Evolutionary conservation across 169 alveolate genomes (phyloP).

Genomic region (Cryptosporidium baileyi): DNA sequence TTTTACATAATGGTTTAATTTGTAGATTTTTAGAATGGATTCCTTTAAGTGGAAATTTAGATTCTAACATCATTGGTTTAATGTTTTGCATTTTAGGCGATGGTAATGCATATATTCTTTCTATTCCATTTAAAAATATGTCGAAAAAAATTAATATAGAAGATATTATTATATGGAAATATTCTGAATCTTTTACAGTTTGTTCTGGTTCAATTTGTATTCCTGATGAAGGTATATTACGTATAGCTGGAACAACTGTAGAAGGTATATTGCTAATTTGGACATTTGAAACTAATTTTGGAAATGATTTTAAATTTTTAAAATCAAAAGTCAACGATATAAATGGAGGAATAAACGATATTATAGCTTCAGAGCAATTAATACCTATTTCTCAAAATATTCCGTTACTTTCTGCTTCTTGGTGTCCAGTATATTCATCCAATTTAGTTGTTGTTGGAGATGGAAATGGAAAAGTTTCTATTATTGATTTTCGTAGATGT

Average conservation of each 20-base stretch:
- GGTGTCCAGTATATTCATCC: slow-evolving; percentile 53
- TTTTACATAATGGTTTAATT: slow-evolving; percentile 14
- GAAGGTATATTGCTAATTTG: slow-evolving; percentile 30
- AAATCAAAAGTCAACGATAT: background rate
- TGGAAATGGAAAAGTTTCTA: slow-evolving; percentile 28
- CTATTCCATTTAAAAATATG: background rate
- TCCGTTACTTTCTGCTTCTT: slow-evolving; percentile 48
- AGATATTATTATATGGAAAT: slow-evolving; percentile 8
- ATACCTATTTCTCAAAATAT: slow-evolving; percentile 18
- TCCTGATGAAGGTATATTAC: background rate
- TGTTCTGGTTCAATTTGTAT: slow-evolving; percentile 41
- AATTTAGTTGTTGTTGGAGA: slow-evolving; percentile 4
- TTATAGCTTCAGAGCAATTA: slow-evolving; percentile 25
- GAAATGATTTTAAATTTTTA: background rate
- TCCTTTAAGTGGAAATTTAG: slow-evolving; percentile 3
- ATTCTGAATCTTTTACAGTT: background rate
- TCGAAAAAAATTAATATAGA: background rate
- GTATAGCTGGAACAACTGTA: slow-evolving; percentile 49
- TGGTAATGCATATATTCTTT: slow-evolving; percentile 7
- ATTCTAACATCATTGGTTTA: background rate
- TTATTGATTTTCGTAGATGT: slow-evolving; percentile 38
- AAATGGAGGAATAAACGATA: background rate
- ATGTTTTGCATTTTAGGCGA: slow-evolving; percentile 29
- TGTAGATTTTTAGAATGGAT: slow-evolving; percentile 65
- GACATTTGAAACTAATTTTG: slow-evolving; percentile 16